Percentiles rank a stretch among this genome's conserved stretches.
These are phyloP conservation scores for Leccinellum rugosiceps DNA, from an alignment of 768 basidiomycete genomes.

Conservation along the genomic window DNA sequence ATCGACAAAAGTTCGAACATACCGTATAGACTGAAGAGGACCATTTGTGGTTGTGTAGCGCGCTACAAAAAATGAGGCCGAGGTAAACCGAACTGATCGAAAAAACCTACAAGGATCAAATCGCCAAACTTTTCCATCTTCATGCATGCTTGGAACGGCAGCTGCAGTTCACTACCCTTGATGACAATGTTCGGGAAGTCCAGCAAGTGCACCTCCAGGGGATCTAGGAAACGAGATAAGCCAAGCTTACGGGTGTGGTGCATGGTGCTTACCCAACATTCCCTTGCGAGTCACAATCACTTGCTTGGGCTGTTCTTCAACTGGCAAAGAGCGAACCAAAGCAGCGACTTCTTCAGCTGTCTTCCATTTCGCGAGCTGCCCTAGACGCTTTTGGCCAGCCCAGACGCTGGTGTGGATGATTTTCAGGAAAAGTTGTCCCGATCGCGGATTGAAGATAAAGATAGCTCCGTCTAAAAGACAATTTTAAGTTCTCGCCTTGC, in stretches of 20 bases:
- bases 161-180: constrained; percentile 96
- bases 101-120: constrained; percentile 67
- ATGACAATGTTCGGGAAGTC: constrained; percentile 99
- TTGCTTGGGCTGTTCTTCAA: constrained; percentile 99
- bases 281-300: constrained; percentile 99
- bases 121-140: constrained; percentile 99
- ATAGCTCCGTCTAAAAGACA: constrained; percentile 74
- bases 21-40: constrained; percentile 95
- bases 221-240: constrained; percentile 46
- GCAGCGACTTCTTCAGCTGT: constrained; percentile 99
- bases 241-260: background rate
- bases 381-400: constrained; percentile 99
- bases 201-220: constrained; percentile 95
- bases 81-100: background rate
- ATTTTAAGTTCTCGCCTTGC: background rate
- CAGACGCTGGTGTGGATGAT: constrained; percentile 99
- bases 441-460: constrained; percentile 99
- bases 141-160: constrained; percentile 99
- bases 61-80: constrained; percentile 44
- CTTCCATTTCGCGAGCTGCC: constrained; percentile 99
- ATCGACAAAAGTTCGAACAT: constrained; percentile 12
- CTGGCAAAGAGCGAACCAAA: constrained; percentile 93
- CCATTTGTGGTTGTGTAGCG: constrained; percentile 99
- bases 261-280: constrained; percentile 74
- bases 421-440: constrained; percentile 97